These are phyloP conservation scores for Termitomyces sp. DNA, from an alignment of 768 basidiomycete species.

Conservation along the genomic window DNA sequence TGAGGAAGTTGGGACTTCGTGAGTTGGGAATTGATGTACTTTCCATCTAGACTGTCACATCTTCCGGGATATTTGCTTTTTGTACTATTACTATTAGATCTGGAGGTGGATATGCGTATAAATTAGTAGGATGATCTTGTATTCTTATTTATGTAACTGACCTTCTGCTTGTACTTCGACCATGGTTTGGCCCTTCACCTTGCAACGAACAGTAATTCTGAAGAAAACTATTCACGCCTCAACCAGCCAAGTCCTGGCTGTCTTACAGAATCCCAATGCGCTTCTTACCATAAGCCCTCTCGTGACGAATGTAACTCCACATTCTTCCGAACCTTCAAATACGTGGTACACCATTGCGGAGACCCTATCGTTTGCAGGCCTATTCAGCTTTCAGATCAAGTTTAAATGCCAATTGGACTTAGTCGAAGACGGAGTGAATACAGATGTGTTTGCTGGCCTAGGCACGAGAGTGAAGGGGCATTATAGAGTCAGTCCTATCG, in stretches of 20 bases:
- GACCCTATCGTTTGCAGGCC: conserved; percentile 22
- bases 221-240: conserved; percentile 22
- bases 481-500: conserved; percentile 15
- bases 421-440: conserved; percentile 21
- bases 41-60: conserved; percentile 11
- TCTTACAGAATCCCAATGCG: conserved; percentile 30
- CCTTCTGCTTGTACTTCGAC: background rate
- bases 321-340: conserved; percentile 19
- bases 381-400: conserved; percentile 21
- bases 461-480: conserved; percentile 22
- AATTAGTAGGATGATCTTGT: conserved; percentile 8
- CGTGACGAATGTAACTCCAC: conserved; percentile 20
- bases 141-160: background rate
- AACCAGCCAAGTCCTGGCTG: conserved; percentile 16
- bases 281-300: conserved; percentile 29
- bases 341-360: conserved; percentile 28
- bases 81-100: conserved; percentile 12
- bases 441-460: conserved; percentile 18
- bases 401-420: conserved; percentile 20
- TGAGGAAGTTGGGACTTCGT: conserved; percentile 5
- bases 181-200: conserved; percentile 30
- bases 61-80: conserved; percentile 9
- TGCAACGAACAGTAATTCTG: conserved; percentile 21
- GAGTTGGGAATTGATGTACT: background rate
- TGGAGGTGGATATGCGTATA: conserved; percentile 1